Base-by-base conservation (phyloP, 768 basidiomycete genomes). In the Suillus cothurnatus region DNA sequence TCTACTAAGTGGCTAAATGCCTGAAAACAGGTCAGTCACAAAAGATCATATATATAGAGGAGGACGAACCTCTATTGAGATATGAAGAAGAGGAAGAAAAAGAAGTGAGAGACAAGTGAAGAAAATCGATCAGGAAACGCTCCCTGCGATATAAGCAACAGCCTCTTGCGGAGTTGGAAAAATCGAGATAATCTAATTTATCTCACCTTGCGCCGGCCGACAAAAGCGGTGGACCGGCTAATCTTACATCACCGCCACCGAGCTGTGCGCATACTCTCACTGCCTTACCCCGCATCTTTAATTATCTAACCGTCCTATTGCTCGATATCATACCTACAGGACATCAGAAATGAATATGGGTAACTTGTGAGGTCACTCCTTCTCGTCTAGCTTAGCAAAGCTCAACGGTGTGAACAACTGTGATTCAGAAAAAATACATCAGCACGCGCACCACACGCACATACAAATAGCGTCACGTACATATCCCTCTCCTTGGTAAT, bases 401-500 rank as follows among this genome's bases (percentile, higher is more conserved):
- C 78, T 83, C 50, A 85, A 69, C 55, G 84, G 84, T 21, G 73
- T 75, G 75, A 85, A 85, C 66, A 79, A 78, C 84, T 86, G 72
- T 65, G 72, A 67, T 61, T 63, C 60, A 50, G 47, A 55, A 66
- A 36, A 66, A 39, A 66, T 70, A 66, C 47, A 74, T 77, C 67
- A 74, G 71, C 71, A 71, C 65, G 69, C 67, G 69, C 55, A 38
- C 53, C 58, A 69, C 72, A 73, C 73, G 71, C 56, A 61, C 63
- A 59, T 71, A 67, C 62, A 64, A 49, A 41, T n/a, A 43, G 34
- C 58, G 63, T 65, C 65, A 89, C 91, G 77, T 80, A 94, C 93
- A 82, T 95, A 87, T 76, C 94, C 95, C 65, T 86, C 91, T 39
- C 93, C 95, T 77, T 92, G 88, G 75, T 91, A 97, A 74, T 95